Evolutionary conservation across 305 asterid genomes (phyloP), one percentile per base, ranked within the genome.

Genomic region (Plantago rigida): DNA sequence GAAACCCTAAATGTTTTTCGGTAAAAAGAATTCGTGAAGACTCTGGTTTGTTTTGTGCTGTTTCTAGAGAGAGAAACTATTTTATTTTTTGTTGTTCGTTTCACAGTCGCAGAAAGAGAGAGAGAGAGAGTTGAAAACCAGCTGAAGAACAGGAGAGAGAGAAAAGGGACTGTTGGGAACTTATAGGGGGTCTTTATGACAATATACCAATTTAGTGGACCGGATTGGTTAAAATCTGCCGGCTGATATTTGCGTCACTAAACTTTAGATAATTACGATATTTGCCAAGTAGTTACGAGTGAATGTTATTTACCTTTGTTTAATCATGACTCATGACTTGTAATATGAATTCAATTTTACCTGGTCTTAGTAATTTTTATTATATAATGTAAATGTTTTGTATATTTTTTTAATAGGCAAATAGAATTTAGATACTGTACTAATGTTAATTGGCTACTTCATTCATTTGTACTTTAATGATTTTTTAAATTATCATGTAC

Each of bases 1-100:
- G 72, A 62, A 79, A 70, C 75, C 78, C 77, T 72, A 72, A 69
- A 54, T 45, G 51, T 58, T 17, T 57, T 57, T 39, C 19, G 8
- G 11, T 55, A 56, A 34, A 47, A 9, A 8, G 71, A 53, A 47
- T 59, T 45, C 19, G 71, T 61, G 68, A 58, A 71, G 65, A 31
- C 69, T 62, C 47, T 39, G 36, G 59, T 60, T 69, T 51, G 66
- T 53, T 65, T 13, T 28, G 19, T 17, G 19, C 0, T 17, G 19
- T 17, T 61, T 56, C 48, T 47, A 44, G 72, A 70, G 74, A 64
- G 75, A 65, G 71, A 31, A 41, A 64, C 28, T 12, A 7, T 12
- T 28, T 28, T 12, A 12, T 13, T n/a, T 11, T 24, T 10, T 36
- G 9, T 36, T 8, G 10, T 24, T 52, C 26, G 42, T 26, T 52